phyloP scores from a whole-genome alignment of 352 stramenopile genomes.

The Phytophthora capsici region DNA sequence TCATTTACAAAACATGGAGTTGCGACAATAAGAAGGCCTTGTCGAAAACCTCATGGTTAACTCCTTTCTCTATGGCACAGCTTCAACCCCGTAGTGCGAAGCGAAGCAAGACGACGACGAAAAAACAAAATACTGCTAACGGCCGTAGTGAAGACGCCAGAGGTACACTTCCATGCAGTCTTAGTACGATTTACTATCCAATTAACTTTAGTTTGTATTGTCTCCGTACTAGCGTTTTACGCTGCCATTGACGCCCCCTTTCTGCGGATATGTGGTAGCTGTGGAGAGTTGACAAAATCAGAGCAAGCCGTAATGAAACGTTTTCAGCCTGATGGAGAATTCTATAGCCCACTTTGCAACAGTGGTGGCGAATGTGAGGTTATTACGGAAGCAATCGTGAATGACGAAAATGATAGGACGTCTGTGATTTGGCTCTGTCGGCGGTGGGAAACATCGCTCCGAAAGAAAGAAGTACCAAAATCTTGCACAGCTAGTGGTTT shows the following conservation, averaged over 20 bases:
- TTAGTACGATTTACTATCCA: too few species aligned
- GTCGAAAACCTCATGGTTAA: too few species aligned
- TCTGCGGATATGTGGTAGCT: slow-evolving; percentile 9
- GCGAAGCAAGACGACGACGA: too few species aligned
- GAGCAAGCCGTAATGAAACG: neutral
- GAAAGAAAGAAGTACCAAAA: slow-evolving; percentile 3
- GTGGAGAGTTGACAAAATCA: slow-evolving; percentile 11
- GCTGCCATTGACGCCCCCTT: slow-evolving; percentile 3
- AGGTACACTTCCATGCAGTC: too few species aligned
- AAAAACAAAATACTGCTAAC: too few species aligned
- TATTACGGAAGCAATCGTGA: neutral
- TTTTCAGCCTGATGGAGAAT: neutral
- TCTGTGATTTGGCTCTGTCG: neutral
- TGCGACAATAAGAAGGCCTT: too few species aligned
- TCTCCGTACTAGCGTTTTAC: slow-evolving; percentile 18
- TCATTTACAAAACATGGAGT: too few species aligned
- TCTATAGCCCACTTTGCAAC: slow-evolving; percentile 4
- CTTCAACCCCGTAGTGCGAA: too few species aligned
- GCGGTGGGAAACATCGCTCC: neutral
- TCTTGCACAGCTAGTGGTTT: slow-evolving; percentile 16
- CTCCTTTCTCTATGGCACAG: too few species aligned
- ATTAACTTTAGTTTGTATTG: too few species aligned
- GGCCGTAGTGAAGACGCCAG: too few species aligned
- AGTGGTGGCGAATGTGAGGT: neutral
- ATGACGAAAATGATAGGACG: neutral